Base-by-base conservation (phyloP, 176 grass and related monocot genomes). In the Alopecurus myosuroides region DNA sequence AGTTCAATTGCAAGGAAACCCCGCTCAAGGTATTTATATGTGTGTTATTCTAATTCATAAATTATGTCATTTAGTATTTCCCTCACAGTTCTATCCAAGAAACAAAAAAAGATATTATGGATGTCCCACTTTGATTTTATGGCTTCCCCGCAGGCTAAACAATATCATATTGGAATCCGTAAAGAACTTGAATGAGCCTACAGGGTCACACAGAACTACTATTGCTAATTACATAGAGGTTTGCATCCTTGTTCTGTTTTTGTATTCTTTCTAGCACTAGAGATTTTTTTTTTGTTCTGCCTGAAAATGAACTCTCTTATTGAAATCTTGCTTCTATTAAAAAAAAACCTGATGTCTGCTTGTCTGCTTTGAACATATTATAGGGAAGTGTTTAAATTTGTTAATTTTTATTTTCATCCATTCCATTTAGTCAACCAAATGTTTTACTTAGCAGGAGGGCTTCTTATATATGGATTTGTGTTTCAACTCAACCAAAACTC, bases 171-270 rank as follows among this genome's bases (percentile, higher is more conserved):
- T 97, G 55, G 94, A 97, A 85, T 88, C 85, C 74, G 64, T 94
- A 87, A 85, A 76, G 28, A 91, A 85, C 65, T 78, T 94, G 65
- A 89, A 92, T 40, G 87, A 92, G 77, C 89, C 78, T 45, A 71
- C 83, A 30, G 89, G 94, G 12, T 94, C 92, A 48, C 82, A 87
- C 85, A 85, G 83, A 81, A 90, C 89, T 85, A 77, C 87, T 71
- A 92, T 97, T 85, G 62, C 85, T 84, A 90, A 70, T 58, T 90
- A 92, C 79, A 97, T 97, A 39, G 80, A 92, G 94, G 94, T 97
- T 74, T 31, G 34, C 1, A 19, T 65, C 9, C 34, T 51, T 23
- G 12, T 35, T 55, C 28, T 67, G 9, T 49, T 84, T 61, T 64
- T 70, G 30, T 70, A 84, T 71, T 69, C 25, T 48, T 57, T 76